Evolutionary conservation across 345 rosid species (phyloP).

Genomic region (Tarenaya hassleriana): DNA sequence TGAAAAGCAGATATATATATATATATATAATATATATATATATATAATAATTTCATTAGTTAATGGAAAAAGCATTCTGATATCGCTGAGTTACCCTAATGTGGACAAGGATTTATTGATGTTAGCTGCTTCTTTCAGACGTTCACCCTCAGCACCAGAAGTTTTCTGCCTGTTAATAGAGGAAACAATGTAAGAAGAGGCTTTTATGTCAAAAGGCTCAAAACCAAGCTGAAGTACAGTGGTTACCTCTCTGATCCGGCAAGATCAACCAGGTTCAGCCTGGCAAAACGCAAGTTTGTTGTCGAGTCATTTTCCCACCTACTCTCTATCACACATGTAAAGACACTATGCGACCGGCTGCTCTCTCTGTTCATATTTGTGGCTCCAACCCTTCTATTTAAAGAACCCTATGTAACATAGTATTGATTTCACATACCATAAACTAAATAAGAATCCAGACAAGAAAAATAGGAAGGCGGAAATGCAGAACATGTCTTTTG

Average conservation of each 20-base stretch:
- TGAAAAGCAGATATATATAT: too few species aligned
- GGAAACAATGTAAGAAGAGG: constrained; percentile 12
- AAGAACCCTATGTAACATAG: constrained; percentile 70
- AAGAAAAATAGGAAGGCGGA: too few species aligned
- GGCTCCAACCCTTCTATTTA: constrained; percentile 87
- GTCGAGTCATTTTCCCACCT: constrained; percentile 91
- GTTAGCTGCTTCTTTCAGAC: constrained; percentile 93
- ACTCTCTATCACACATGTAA: constrained; percentile 89
- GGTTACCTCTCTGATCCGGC: constrained; percentile 90
- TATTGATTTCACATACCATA: too few species aligned
- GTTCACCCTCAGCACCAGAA: constrained; percentile 98
- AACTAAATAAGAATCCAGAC: too few species aligned
- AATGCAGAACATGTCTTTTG: too few species aligned
- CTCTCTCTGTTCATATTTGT: constrained; percentile 97
- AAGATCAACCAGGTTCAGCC: constrained; percentile 86
- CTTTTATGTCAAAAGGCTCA: constrained; percentile 8
- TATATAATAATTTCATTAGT: constrained; percentile 9
- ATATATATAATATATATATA: too few species aligned
- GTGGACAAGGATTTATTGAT: constrained; percentile 95
- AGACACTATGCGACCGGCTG: constrained; percentile 91
- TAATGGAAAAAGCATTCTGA: constrained; percentile 7
- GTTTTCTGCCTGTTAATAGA: constrained; percentile 65
- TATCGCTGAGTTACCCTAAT: constrained; percentile 52
- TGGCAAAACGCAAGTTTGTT: constrained; percentile 80
- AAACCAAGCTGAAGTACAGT: constrained; percentile 14